These are phyloP conservation scores for Ascochyta lentis DNA, from an alignment of 2,329 filamentous ascomycete genomes.

Conservation along the genomic window DNA sequence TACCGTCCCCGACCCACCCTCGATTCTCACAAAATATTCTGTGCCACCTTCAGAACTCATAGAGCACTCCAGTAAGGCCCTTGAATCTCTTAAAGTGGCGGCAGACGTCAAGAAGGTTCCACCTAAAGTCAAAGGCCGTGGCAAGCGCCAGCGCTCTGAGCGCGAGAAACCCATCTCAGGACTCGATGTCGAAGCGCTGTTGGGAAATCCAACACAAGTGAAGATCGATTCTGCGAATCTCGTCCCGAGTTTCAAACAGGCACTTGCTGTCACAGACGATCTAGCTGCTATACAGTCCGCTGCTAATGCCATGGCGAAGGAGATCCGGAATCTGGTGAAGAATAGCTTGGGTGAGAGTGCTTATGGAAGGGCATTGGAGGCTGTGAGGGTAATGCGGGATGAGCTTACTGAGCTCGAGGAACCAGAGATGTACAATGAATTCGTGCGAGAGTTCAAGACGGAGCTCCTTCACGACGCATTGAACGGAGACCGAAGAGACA, in stretches of 20 bases:
- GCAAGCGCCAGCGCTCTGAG: slow-evolving; percentile 66
- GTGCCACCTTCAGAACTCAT: slow-evolving; percentile 73
- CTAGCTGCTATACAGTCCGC: slow-evolving; percentile 70
- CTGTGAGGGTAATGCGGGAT: slow-evolving; percentile 77
- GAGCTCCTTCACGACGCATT: slow-evolving; percentile 73
- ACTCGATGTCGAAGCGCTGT: slow-evolving; percentile 81
- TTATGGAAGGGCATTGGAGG: slow-evolving; percentile 78
- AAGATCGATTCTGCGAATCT: slow-evolving; percentile 74
- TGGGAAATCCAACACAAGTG: slow-evolving; percentile 65
- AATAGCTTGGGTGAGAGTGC: slow-evolving; percentile 77
- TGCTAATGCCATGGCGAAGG: slow-evolving; percentile 73
- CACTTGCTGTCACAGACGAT: slow-evolving; percentile 67
- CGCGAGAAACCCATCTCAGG: slow-evolving; percentile 84
- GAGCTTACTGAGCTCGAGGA: slow-evolving; percentile 78
- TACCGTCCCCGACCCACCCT: slow-evolving; percentile 58
- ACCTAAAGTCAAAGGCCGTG: slow-evolving; percentile 75
- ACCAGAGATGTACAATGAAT: slow-evolving; percentile 76
- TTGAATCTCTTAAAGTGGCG: slow-evolving; percentile 70
- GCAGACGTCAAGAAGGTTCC: slow-evolving; percentile 86
- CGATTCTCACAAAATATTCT: slow-evolving; percentile 71
- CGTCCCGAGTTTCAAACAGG: slow-evolving; percentile 88
- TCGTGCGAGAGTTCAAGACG: slow-evolving; percentile 73
- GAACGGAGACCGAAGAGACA: slow-evolving; percentile 77
- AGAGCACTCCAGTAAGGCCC: slow-evolving; percentile 60
- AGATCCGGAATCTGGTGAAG: slow-evolving; percentile 72